Evolutionary conservation across 2,329 filamentous ascomycete species (phyloP).

Genomic region (Diaporthe batatas): DNA sequence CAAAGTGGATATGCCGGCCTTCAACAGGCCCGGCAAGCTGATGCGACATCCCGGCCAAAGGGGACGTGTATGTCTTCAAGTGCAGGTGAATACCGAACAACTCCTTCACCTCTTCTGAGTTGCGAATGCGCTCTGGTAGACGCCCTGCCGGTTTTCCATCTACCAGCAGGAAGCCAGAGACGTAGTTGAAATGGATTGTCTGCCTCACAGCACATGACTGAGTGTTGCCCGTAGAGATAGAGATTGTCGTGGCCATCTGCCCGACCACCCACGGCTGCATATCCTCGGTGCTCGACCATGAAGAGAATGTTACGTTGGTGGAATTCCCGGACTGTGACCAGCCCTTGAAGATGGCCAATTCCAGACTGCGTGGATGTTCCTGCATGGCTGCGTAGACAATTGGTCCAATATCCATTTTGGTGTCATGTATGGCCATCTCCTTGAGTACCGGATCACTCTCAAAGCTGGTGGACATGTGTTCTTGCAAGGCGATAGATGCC

Average conservation of each 20-base stretch:
- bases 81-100: conserved; percentile 66
- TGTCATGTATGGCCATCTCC: conserved; percentile 60
- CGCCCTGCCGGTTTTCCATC: conserved; percentile 55
- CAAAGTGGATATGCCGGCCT: conserved; percentile 66
- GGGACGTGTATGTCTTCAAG: conserved; percentile 66
- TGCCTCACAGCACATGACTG: conserved; percentile 38
- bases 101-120: conserved; percentile 57
- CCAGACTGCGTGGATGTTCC: conserved; percentile 45
- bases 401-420: conserved; percentile 56
- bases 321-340: conserved; percentile 57
- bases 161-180: conserved; percentile 54
- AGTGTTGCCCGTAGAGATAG: not conserved
- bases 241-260: conserved; percentile 42
- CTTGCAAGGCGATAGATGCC: conserved; percentile 60
- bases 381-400: conserved; percentile 54
- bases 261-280: conserved; percentile 53
- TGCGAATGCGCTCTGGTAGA: conserved; percentile 64
- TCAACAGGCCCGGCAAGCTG: conserved; percentile 51
- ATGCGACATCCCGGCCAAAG: conserved; percentile 66
- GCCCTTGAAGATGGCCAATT: conserved; percentile 52
- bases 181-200: conserved; percentile 52
- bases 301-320: not conserved
- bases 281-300: conserved; percentile 42
- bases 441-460: conserved; percentile 52
- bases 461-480: conserved; percentile 58